Evolutionary conservation across 345 rosid genomes (phyloP).

Genomic region (Salix exigua): DNA sequence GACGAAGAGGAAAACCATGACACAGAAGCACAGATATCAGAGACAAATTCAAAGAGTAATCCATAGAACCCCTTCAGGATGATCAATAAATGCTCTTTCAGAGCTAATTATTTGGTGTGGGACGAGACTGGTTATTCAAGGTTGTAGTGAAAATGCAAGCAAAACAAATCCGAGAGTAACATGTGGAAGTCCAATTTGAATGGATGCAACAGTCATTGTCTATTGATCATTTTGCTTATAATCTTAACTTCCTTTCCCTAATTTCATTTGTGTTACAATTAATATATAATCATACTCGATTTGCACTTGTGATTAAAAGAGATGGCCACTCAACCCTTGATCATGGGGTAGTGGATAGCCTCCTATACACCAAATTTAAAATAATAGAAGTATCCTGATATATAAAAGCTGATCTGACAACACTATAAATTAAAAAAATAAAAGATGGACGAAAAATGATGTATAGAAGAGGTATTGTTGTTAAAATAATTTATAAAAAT

Average conservation of each 20-base stretch:
- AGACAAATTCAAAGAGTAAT: background rate
- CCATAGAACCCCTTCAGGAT: background rate
- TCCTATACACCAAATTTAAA: too few species aligned
- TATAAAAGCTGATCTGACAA: too few species aligned
- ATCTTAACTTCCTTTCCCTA: background rate
- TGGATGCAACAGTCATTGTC: background rate
- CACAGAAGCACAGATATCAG: slow-evolving; percentile 2
- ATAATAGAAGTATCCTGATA: too few species aligned
- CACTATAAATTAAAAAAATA: too few species aligned
- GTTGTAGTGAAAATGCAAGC: background rate
- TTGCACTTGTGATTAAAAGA: background rate
- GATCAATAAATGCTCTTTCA: background rate
- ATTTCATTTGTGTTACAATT: too few species aligned
- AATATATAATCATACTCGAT: background rate
- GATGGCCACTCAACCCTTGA: background rate
- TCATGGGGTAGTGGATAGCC: too few species aligned
- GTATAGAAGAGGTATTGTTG: too few species aligned
- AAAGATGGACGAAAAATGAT: too few species aligned
- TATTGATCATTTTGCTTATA: background rate
- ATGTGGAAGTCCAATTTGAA: background rate
- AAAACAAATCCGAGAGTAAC: background rate
- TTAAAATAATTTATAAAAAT: too few species aligned
- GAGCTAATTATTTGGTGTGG: background rate
- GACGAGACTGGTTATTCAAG: background rate
- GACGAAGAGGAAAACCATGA: background rate